Evolutionary conservation across 108 stramenopile genomes (phyloP).

Genomic region (Nitzschia sp.): DNA sequence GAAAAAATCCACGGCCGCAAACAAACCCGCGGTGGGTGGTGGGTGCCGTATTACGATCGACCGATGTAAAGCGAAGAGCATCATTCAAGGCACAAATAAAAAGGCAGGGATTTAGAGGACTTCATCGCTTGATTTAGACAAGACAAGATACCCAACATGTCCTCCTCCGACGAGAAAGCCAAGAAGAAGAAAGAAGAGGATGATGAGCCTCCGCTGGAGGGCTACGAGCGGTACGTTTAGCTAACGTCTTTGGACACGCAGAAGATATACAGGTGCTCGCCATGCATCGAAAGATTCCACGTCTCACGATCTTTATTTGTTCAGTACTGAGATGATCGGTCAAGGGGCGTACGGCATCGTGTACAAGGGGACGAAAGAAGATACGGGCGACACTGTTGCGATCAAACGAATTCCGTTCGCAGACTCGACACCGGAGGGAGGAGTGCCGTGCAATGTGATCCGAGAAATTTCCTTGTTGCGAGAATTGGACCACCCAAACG

Average conservation of each 20-base stretch:
- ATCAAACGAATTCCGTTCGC: constrained; percentile 91
- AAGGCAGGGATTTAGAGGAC: too few relatives aligned
- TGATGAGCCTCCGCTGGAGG: constrained; percentile 82
- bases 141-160: too few relatives aligned
- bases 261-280: not conserved
- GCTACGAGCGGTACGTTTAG: constrained; percentile 74
- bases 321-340: constrained; percentile 96
- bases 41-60: too few relatives aligned
- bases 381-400: constrained; percentile 78
- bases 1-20: too few relatives aligned
- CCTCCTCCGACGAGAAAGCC: constrained; percentile 12
- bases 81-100: too few relatives aligned
- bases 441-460: constrained; percentile 90
- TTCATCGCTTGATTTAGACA: too few relatives aligned
- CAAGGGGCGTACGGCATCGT: constrained; percentile 99
- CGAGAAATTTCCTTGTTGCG: constrained; percentile 86
- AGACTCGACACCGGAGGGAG: constrained; percentile 83
- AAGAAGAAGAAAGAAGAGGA: constrained; percentile 31
- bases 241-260: too few relatives aligned
- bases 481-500: constrained; percentile 85
- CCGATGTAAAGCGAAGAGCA: too few relatives aligned
- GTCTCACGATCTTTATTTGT: not conserved
- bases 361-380: constrained; percentile 91
- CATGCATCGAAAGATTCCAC: too few relatives aligned
- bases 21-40: too few relatives aligned